Conservation (phyloP, 345 rosid genomes). For the Eucalyptus sp. region DNA sequence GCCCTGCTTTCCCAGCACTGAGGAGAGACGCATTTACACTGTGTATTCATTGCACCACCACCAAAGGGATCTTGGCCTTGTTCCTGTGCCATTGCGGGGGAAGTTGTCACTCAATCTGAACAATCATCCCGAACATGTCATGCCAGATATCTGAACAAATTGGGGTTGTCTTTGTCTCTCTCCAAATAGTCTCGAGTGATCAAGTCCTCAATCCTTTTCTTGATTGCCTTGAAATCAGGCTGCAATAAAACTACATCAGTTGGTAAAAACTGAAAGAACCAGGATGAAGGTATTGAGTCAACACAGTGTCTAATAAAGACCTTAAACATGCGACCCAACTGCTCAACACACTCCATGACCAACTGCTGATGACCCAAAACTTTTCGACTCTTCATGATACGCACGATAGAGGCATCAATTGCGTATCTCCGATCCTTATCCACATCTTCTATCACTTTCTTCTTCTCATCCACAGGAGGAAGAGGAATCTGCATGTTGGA, state of each 20-base stretch:
- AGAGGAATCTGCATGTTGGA: conserved; percentile 61
- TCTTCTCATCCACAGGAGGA: conserved; percentile 89
- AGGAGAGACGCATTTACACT: not conserved
- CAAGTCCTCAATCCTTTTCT: conserved; percentile 91
- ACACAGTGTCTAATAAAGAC: conserved; percentile 6
- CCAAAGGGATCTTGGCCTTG: not conserved
- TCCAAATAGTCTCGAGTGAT: conserved; percentile 85
- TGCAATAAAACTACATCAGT: conserved; percentile 8
- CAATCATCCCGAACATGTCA: not conserved
- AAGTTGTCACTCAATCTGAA: not conserved
- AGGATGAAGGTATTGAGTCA: not conserved
- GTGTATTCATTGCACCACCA: not conserved
- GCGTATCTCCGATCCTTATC: conserved; percentile 89
- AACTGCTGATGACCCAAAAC: conserved; percentile 77
- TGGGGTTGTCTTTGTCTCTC: conserved; percentile 75
- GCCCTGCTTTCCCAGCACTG: not conserved
- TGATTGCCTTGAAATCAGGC: conserved; percentile 95
- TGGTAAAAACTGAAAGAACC: not conserved
- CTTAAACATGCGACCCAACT: conserved; percentile 93
- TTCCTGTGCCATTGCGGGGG: not conserved
- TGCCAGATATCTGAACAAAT: conserved; percentile 69
- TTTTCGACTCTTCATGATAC: conserved; percentile 95
- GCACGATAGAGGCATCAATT: conserved; percentile 94
- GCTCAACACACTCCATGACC: conserved; percentile 86
- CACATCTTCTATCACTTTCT: conserved; percentile 87